A percentile compares a stretch with the other conserved stretches of the same genome.
phyloP scores from a whole-genome alignment of 805 yeast species.

The Candida koratica region DNA sequence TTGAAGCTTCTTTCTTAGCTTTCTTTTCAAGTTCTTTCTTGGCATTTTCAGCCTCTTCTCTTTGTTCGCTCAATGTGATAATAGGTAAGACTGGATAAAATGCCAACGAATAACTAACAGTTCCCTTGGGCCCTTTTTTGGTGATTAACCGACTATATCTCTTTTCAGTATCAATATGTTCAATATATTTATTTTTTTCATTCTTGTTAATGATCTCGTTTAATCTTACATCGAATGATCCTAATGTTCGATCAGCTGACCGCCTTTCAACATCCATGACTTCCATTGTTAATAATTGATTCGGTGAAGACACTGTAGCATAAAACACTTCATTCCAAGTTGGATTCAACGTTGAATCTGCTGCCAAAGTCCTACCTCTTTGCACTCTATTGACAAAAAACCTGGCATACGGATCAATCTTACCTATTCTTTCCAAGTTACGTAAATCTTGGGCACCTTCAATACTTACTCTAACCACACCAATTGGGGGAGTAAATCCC shows the following conservation, averaged over 20 bases:
- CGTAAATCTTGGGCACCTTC: constrained; percentile 69
- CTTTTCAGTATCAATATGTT: constrained; percentile 51
- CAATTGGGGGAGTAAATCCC: constrained; percentile 92
- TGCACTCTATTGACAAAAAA: constrained; percentile 72
- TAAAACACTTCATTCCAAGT: constrained; percentile 81
- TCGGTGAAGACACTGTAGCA: constrained; percentile 75
- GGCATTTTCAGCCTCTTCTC: constrained; percentile 47
- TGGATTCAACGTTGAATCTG: constrained; percentile 68
- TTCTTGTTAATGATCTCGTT: constrained; percentile 63
- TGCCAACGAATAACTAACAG: constrained; percentile 64
- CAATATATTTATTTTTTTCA: constrained; percentile 60
- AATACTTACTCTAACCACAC: constrained; percentile 74
- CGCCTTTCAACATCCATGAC: constrained; percentile 85
- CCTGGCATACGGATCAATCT: constrained; percentile 87
- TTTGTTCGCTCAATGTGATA: constrained; percentile 68
- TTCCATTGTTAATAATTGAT: constrained; percentile 79
- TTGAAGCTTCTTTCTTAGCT: constrained; percentile 19
- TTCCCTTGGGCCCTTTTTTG: constrained; percentile 82
- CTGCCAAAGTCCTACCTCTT: constrained; percentile 71
- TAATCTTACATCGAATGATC: constrained; percentile 69
- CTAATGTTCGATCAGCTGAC: constrained; percentile 83
- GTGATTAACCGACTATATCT: constrained; percentile 62
- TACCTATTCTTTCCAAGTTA: constrained; percentile 85
- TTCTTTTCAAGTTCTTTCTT: constrained; percentile 28
- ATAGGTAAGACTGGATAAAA: constrained; percentile 84